Percentiles rank a stretch among this genome's conserved stretches.
Conservation (phyloP, 768 basidiomycete genomes). For the Trametes gibbosa region DNA sequence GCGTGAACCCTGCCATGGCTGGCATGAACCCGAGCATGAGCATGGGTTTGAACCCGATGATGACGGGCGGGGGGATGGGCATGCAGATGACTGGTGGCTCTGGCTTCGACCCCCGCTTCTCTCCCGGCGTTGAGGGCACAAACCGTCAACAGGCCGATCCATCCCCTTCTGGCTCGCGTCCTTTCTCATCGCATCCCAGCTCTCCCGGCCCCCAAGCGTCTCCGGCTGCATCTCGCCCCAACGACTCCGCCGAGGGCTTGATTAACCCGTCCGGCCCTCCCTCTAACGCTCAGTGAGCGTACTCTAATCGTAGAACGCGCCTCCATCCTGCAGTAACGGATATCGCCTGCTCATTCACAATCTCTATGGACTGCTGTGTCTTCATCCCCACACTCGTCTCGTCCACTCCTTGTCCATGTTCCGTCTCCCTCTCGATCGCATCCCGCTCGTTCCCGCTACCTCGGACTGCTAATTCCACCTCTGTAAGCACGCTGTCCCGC, state of each 20-base stretch:
- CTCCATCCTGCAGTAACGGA: neutral
- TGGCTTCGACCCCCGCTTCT: slow-evolving; percentile 56
- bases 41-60: slow-evolving; percentile 19
- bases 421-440: neutral
- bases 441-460: neutral
- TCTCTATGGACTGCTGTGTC: neutral
- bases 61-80: slow-evolving; percentile 18
- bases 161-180: slow-evolving; percentile 6
- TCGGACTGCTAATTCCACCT: neutral
- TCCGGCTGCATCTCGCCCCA: slow-evolving; percentile 20
- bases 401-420: neutral
- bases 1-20: slow-evolving; percentile 21
- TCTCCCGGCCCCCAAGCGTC: slow-evolving; percentile 23
- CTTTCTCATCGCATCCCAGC: slow-evolving; percentile 20
- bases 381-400: neutral
- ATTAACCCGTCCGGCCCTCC: slow-evolving; percentile 8
- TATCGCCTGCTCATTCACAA: too few relatives aligned
- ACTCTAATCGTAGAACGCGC: neutral
- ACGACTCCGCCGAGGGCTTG: slow-evolving; percentile 9
- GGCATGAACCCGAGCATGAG: slow-evolving; percentile 12
- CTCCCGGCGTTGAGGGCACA: slow-evolving; percentile 31
- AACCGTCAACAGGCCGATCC: slow-evolving; percentile 8
- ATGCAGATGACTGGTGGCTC: slow-evolving; percentile 51
- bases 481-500: neutral
- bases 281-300: slow-evolving; percentile 8